Percentiles rank a stretch among this genome's conserved stretches.
These are phyloP conservation scores for Artemisia argyi DNA, from an alignment of 129 eudicot genomes.

Conservation along the genomic window DNA sequence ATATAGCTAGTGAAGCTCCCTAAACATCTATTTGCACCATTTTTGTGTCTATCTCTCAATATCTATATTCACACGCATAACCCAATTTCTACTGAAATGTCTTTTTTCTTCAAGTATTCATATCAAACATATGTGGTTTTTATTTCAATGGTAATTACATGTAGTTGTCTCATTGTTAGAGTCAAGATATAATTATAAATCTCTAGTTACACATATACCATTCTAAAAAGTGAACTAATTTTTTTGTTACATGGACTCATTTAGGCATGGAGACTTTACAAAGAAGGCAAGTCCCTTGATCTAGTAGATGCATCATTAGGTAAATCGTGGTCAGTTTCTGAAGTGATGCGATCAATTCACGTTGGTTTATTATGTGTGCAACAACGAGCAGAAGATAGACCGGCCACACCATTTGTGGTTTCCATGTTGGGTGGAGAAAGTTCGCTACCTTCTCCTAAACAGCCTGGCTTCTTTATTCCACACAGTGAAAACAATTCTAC, in stretches of 20 bases:
- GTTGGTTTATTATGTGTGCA: conserved; percentile 43
- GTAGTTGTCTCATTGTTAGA: no score
- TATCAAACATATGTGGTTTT: background rate
- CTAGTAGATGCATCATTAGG: conserved; percentile 19
- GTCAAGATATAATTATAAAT: no score
- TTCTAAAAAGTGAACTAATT: background rate
- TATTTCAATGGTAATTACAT: background rate
- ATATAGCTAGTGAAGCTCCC: no score
- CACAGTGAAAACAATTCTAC: background rate
- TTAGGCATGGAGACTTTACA: conserved; percentile 47
- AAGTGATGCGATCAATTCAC: conserved; percentile 36
- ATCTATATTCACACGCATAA: no score
- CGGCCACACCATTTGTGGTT: conserved; percentile 34
- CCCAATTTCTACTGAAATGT: no score
- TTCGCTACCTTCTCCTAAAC: conserved; percentile 32
- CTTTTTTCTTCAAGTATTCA: no score
- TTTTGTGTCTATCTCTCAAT: no score
- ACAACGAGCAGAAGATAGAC: conserved; percentile 48
- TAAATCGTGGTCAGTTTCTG: background rate
- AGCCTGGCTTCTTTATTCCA: conserved; percentile 32
- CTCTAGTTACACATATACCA: background rate
- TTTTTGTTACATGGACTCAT: background rate
- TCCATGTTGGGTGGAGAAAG: conserved; percentile 39
- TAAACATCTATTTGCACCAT: no score
- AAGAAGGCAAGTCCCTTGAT: conserved; percentile 38